Evolutionary conservation across 2,329 filamentous ascomycete species (phyloP), one percentile per base, ranked within the genome.

Genomic region (Beauveria pseudobassiana): DNA sequence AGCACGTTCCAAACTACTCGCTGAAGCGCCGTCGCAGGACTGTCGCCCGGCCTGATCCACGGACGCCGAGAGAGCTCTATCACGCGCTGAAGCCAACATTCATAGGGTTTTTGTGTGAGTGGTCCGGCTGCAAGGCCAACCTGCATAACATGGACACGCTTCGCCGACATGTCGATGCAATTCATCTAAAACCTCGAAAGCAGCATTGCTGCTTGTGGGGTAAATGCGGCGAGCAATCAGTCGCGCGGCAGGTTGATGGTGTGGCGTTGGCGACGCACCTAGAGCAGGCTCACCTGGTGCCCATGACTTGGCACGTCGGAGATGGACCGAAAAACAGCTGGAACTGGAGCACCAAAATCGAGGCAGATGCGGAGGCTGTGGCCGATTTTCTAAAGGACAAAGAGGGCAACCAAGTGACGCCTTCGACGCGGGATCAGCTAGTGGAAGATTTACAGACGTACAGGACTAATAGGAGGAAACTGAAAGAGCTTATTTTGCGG

Each of bases 71-170:
- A 50, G 73, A 77, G 14, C 69, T 77, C 30, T 85, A 82, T 62
- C 68, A 72, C 30, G 67, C 65, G 22, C 69, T 77, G 24, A 68
- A 75, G 24, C 76, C 80, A 6, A 72, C 71, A 5, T 86, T 81
- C 66, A 62, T 77, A n/a, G 70, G 76, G 2, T 88, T 84, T 67
- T 63, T 78, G 10, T 88, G 85, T 70, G 83, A 87, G 69, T 88
- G 85, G 85, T 65, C 72, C 24, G 75, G 75, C 0, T 88, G 85
- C 67, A 77, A 75, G 34, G 85, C 85, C 3, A 82, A 87, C 71
- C 74, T 88, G 51, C 83, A 87, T 56, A 88, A 88, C 67, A 71
- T 86, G 62, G 81, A 82, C 14, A 87, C 84, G 10, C 70, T 88
- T 46, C 76, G 80, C 26, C 75, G 73, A 61, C 85, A 88, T 65